Percentiles rank a stretch among this genome's conserved stretches.
Conservation (phyloP, 1,139 yeast genomes). For the Zygosaccharomyces sapae region DNA sequence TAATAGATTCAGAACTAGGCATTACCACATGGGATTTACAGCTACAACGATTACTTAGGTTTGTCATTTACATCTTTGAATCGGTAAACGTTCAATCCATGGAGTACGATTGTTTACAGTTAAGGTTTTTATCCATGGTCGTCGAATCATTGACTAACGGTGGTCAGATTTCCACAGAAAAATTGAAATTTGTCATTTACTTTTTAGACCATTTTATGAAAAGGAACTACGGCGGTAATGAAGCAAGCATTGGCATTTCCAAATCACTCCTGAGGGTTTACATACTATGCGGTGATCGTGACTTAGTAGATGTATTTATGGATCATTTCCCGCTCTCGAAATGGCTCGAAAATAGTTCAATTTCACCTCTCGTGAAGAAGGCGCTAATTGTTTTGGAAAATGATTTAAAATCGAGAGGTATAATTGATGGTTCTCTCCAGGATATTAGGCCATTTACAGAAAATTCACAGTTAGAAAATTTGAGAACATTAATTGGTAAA, state of each 20-base stretch:
- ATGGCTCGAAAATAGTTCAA: slow-evolving; percentile 14
- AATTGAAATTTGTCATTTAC: slow-evolving; percentile 21
- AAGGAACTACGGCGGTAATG: slow-evolving; percentile 6
- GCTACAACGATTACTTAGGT: slow-evolving; percentile 28
- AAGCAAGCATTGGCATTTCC: slow-evolving; percentile 18
- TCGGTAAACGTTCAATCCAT: slow-evolving; percentile 15
- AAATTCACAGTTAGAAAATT: slow-evolving; percentile 26
- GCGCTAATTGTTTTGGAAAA: slow-evolving; percentile 22
- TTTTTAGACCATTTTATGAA: slow-evolving; percentile 18
- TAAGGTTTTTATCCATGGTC: slow-evolving; percentile 19
- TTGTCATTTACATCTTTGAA: slow-evolving; percentile 25
- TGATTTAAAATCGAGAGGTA: slow-evolving; percentile 23
- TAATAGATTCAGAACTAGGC: slow-evolving; percentile 21
- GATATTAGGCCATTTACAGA: slow-evolving; percentile 17
- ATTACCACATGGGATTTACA: slow-evolving; percentile 24
- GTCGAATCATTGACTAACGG: slow-evolving; percentile 15
- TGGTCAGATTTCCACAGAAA: slow-evolving; percentile 14
- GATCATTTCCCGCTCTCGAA: slow-evolving; percentile 20
- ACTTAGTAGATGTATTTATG: slow-evolving; percentile 11
- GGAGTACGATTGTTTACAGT: slow-evolving; percentile 15
- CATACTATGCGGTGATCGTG: slow-evolving; percentile 14
- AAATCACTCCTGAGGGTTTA: slow-evolving; percentile 27
- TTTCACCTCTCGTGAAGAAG: slow-evolving; percentile 14
- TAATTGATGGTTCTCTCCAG: neutral
- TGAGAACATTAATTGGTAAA: slow-evolving; percentile 19